Base-by-base conservation (phyloP, 2,329 filamentous ascomycete genomes). In the Cordyceps farinosa region DNA sequence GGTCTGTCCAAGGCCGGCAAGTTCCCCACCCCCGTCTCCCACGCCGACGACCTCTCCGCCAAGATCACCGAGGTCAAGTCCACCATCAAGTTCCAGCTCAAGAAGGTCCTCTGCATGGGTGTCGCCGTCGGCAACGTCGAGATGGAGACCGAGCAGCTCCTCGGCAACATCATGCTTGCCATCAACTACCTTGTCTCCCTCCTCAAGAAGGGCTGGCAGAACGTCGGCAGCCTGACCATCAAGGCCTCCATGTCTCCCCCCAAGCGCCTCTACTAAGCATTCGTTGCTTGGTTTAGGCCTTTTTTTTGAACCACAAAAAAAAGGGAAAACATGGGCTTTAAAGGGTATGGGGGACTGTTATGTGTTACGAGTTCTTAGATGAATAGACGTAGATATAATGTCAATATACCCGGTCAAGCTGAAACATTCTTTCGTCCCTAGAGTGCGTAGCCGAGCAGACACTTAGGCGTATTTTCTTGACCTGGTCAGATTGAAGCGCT, bases 51-150 rank as follows among this genome's bases (percentile, higher is more conserved):
- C 80, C 89, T 99, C 72, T 85, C 83, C 79, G 87, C 83, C 86
- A 97, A 97, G 90, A 92, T 98, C 86, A 97, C 85, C 84, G 95
- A 99, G 81, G 94, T 99, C 88, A 98, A 97, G 90, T 97, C 92
- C 75, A 99, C 95, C 82, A 98, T 99, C 90, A 99, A 99, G 90
- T 99, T 99, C 90, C 93, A 99, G 88, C 87, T 99, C 77, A 99
- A 99, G 92, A 99, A 99, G 91, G 95, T 99, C 80, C 88, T 99
- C 74, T 99, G 95, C 88, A 93, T 99, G 88, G 95, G 94, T 90
- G 94, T 98, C 79, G 95, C 95, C 74, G 91, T 99, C 77, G 95
- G 95, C 79, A 97, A 99, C 83, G 95, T 99, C 75, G 92, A 89
- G 75, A 99, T 99, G 95, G 90, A 87, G 70, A 84, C 92, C 84